These are phyloP conservation scores for Typha latifolia DNA, from an alignment of 176 grass and related monocot genomes.

Conservation along the genomic window DNA sequence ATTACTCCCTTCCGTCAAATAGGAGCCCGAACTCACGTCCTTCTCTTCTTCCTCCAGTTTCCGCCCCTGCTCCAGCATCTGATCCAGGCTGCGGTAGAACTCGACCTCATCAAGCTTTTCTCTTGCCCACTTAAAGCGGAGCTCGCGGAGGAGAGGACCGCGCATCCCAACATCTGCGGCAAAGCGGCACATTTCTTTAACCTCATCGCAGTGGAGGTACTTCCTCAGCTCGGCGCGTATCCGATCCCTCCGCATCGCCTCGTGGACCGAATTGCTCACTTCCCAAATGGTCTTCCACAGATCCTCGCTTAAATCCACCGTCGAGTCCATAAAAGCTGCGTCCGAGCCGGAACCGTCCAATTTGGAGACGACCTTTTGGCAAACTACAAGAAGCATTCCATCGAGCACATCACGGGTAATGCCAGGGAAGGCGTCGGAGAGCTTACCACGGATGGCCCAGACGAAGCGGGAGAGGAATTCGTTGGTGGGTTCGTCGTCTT, in stretches of 20 bases:
- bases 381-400: constrained; percentile 76
- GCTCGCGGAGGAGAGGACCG: constrained; percentile 71
- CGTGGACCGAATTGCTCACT: constrained; percentile 45
- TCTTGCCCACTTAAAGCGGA: constrained; percentile 94
- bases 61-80: constrained; percentile 36
- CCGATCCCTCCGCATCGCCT: constrained; percentile 43
- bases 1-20: constrained; percentile 2
- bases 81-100: constrained; percentile 62
- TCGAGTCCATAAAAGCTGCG: background rate
- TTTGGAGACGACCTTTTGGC: constrained; percentile 45
- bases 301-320: constrained; percentile 48
- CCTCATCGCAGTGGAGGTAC: constrained; percentile 68
- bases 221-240: constrained; percentile 46
- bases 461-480: constrained; percentile 37
- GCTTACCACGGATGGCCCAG: constrained; percentile 23
- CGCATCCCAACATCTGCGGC: constrained; percentile 69
- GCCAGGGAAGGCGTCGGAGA: constrained; percentile 24
- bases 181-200: constrained; percentile 92
- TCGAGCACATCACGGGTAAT: constrained; percentile 37
- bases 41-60: constrained; percentile 11
- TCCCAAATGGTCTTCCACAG: constrained; percentile 48
- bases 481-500: constrained; percentile 1
- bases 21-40: too few species aligned
- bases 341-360: constrained; percentile 25
- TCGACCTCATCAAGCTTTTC: constrained; percentile 84